These are phyloP conservation scores for Bipolaris victoriae DNA, from an alignment of 2,329 filamentous ascomycete species.

Conservation along the genomic window DNA sequence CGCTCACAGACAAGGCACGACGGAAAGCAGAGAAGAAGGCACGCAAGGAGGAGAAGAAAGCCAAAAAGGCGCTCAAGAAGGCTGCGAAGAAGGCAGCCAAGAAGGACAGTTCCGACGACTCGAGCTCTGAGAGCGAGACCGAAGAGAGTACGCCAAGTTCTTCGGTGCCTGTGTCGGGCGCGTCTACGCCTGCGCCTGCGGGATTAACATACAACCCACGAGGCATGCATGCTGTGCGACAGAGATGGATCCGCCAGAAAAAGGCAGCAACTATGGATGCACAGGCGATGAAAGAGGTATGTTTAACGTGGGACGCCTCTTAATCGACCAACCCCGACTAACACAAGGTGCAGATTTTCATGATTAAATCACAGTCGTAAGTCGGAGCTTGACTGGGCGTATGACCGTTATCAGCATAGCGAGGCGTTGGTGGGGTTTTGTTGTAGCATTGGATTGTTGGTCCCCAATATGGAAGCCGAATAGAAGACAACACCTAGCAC, in stretches of 20 bases:
- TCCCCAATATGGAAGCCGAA: background rate
- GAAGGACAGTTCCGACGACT: slow-evolving; percentile 30
- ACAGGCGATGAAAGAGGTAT: slow-evolving; percentile 83
- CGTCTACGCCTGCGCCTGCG: slow-evolving; percentile 54
- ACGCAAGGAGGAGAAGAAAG: slow-evolving; percentile 53
- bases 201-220: slow-evolving; percentile 50
- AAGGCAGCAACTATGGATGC: slow-evolving; percentile 80
- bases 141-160: slow-evolving; percentile 39
- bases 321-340: slow-evolving; percentile 9
- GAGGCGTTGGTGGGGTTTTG: slow-evolving; percentile 31
- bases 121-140: slow-evolving; percentile 37
- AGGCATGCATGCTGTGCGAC: slow-evolving; percentile 74
- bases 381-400: slow-evolving; percentile 18
- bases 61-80: slow-evolving; percentile 57
- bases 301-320: background rate
- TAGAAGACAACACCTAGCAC: background rate
- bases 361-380: slow-evolving; percentile 46
- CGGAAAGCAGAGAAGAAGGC: slow-evolving; percentile 52
- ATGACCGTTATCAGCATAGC: slow-evolving; percentile 35
- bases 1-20: slow-evolving; percentile 53
- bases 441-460: background rate
- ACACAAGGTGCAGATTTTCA: slow-evolving; percentile 40
- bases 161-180: slow-evolving; percentile 49
- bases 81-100: slow-evolving; percentile 48
- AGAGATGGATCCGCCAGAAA: slow-evolving; percentile 88